These are phyloP conservation scores for Dichomitus squalens DNA, from an alignment of 1,284 basidiomycete species.

Conservation along the genomic window DNA sequence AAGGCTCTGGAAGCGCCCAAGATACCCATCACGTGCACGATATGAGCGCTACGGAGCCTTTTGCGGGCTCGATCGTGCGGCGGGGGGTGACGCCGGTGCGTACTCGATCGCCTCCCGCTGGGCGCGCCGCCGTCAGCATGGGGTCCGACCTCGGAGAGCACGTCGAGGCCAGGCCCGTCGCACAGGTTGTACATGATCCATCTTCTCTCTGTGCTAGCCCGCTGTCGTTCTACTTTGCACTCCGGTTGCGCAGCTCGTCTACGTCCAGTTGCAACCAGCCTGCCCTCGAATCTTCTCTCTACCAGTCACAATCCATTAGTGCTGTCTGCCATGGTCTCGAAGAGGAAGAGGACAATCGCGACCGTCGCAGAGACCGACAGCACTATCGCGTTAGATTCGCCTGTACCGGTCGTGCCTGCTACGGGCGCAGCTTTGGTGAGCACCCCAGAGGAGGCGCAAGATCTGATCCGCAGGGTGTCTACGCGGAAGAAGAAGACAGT, in stretches of 20 bases:
- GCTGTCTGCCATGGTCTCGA: slow-evolving; percentile 4
- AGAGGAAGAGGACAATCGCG: slow-evolving; percentile 10
- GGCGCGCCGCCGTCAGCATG: slow-evolving; percentile 1
- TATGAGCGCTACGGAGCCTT: background rate
- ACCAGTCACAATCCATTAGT: too few species aligned
- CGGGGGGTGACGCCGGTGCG: slow-evolving; percentile 20
- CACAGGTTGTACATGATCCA: slow-evolving; percentile 15
- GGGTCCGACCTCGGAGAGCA: background rate
- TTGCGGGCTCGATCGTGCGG: slow-evolving; percentile 9
- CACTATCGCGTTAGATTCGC: background rate
- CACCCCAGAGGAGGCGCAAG: slow-evolving; percentile 19
- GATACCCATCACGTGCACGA: slow-evolving; percentile 8
- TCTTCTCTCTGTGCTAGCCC: slow-evolving; percentile 7
- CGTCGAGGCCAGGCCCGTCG: background rate
- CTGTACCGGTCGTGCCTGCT: background rate
- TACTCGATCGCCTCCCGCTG: slow-evolving; percentile 6
- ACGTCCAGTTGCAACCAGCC: too few species aligned
- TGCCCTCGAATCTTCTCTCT: background rate
- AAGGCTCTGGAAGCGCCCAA: background rate
- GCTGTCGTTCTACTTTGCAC: background rate
- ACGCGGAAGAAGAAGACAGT: slow-evolving; percentile 15
- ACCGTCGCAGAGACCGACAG: background rate
- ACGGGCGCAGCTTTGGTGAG: slow-evolving; percentile 14
- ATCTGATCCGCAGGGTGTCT: slow-evolving; percentile 12
- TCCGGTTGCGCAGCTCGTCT: background rate